Base-by-base conservation (phyloP, 169 alveolate genomes). In the Eimeria zaria region DNA sequence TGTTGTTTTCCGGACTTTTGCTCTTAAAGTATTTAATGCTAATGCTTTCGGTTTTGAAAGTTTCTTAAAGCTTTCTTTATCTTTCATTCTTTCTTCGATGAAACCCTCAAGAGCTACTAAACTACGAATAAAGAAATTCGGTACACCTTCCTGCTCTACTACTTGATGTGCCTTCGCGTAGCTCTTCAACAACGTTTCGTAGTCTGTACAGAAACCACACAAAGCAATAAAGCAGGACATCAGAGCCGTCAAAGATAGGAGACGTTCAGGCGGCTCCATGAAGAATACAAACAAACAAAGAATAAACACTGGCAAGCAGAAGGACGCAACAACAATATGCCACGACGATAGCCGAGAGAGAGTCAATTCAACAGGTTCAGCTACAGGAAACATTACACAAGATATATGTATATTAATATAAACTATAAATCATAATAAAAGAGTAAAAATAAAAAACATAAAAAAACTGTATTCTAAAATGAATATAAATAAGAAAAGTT, bases 21-120 rank as follows among this genome's bases (percentile, higher is more conserved):
- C 96, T 33, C 97, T 84, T 5, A 97, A 90, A 6, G 97, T 97
- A 81, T 97, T 97, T 80, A 97, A 76, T 24, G 97, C 97, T 1
- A 60, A 55, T 24, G 97, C 97, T 91, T 95, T 97, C 69, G 91
- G 89, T 64, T 62, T 89, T 6, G 97, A 88, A 44, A 97, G 95
- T 51, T 97, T 95, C 64, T 96, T 96, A 83, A 96, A 96, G 83
- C 88, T 92, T 39, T 93, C 97, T 69, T 95, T 85, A 89, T 88
- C 96, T 36, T 55, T 53, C 48, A 78, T 76, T 30, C 27, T 60
- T 93, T 71, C 95, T 89, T 91, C 96, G 11, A 96, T 51, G 46
- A 83, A 84, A 7, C 39, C 2, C 83, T 90, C 97, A 39, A 97
- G 71, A 27, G 58, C 97, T 27, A 90, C 97, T 24, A 97, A 46